A percentile compares a stretch with the other conserved stretches of the same genome.
Evolutionary conservation across 176 grass and related monocot genomes (phyloP).

Genomic region (Aegilops tauschii): DNA sequence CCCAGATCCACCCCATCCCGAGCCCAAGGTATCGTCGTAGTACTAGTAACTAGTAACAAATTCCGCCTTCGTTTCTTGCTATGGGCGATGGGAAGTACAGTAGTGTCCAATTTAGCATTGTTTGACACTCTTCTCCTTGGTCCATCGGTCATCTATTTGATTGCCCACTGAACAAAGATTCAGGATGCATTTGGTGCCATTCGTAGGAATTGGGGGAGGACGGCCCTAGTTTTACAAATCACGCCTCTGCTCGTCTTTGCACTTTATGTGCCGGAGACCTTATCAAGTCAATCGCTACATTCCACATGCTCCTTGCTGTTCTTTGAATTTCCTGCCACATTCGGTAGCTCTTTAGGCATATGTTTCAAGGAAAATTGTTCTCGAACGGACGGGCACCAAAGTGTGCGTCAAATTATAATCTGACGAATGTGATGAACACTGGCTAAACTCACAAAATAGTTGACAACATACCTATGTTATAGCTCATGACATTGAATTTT

Average conservation of each 20-base stretch:
- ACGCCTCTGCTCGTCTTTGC: not conserved
- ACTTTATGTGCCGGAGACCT: not conserved
- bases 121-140: not conserved
- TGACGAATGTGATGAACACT: not conserved
- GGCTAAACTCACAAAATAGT: not conserved
- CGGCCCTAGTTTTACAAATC: not conserved
- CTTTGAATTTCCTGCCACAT: not conserved
- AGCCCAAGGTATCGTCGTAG: slow-evolving; percentile 26
- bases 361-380: not conserved
- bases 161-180: not conserved
- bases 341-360: not conserved
- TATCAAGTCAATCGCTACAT: not conserved
- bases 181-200: not conserved
- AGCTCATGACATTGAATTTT: not conserved
- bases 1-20: slow-evolving; percentile 23
- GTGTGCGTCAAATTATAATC: not conserved
- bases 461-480: not conserved
- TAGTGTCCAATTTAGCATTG: not conserved
- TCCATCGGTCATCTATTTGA: not conserved
- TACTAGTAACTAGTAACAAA: not conserved
- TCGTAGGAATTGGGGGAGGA: not conserved
- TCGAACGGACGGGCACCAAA: no score
- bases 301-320: not conserved
- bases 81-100: not conserved
- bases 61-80: not conserved